Evolutionary conservation across 441 rosid species (phyloP).

Genomic region (Eruca vesicaria): DNA sequence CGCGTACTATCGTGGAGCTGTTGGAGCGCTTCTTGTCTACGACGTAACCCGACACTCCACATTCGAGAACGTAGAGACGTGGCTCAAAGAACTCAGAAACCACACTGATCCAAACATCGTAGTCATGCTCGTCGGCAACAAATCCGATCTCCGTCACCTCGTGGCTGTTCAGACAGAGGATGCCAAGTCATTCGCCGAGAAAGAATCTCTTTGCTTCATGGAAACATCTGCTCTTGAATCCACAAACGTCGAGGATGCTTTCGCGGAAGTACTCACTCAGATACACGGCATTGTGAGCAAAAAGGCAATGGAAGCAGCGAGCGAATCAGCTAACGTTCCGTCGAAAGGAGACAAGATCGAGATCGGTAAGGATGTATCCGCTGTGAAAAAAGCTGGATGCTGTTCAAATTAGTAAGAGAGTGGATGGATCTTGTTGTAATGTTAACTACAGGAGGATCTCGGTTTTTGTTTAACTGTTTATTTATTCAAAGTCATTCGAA

Average conservation of each 20-base stretch:
- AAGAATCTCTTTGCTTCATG: constrained; percentile 80
- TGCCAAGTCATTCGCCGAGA: constrained; percentile 69
- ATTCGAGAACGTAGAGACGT: constrained; percentile 73
- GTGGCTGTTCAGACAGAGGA: constrained; percentile 73
- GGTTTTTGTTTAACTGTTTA: constrained; percentile 18
- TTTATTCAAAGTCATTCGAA: constrained; percentile 12
- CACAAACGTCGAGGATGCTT: constrained; percentile 76
- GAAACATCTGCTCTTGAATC: constrained; percentile 90
- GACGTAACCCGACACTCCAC: constrained; percentile 88
- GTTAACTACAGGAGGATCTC: constrained; percentile 12
- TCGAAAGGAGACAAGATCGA: constrained; percentile 80
- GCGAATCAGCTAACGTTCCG: constrained; percentile 54
- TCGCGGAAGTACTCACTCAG: constrained; percentile 83
- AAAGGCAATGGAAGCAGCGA: constrained; percentile 73
- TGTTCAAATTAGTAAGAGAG: constrained; percentile 59
- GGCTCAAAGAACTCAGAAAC: constrained; percentile 83
- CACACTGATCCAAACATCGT: constrained; percentile 90
- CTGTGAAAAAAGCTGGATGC: constrained; percentile 68
- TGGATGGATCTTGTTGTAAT: neutral
- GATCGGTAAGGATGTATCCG: constrained; percentile 72
- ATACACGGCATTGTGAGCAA: constrained; percentile 77
- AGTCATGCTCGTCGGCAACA: constrained; percentile 88
- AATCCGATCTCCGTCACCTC: constrained; percentile 88
- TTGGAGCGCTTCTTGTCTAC: constrained; percentile 85
- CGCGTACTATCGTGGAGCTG: constrained; percentile 90